Conservation (phyloP, 139 green algal genomes). For the Asterochloris sp. region DNA sequence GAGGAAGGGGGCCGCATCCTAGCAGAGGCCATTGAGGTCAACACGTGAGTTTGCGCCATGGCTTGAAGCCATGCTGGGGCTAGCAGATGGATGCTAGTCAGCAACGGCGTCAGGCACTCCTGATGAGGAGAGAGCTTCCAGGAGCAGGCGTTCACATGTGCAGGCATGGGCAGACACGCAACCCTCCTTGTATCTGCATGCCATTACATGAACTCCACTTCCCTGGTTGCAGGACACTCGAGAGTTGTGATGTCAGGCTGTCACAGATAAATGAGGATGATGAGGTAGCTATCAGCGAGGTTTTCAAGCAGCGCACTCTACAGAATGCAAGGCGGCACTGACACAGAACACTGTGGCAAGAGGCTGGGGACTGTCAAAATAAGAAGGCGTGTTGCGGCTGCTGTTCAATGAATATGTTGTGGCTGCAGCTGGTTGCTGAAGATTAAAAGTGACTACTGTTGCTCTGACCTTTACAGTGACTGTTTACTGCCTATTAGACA, state of each 20-base stretch:
- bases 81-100: background rate
- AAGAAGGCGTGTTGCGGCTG: no score
- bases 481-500: no score
- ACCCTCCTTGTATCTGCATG: background rate
- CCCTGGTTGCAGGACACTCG: background rate
- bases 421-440: no score
- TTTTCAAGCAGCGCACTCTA: no score
- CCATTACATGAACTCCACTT: background rate
- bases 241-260: background rate
- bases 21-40: constrained; percentile 1
- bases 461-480: no score
- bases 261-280: constrained; percentile 8
- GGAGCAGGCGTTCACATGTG: background rate
- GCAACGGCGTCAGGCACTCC: background rate
- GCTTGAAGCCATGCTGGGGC: background rate
- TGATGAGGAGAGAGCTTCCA: background rate
- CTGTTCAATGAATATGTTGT: no score
- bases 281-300: background rate
- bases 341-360: no score
- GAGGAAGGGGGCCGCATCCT: constrained; percentile 1
- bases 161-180: background rate
- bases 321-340: no score
- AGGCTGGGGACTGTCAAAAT: no score
- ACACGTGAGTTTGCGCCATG: background rate
- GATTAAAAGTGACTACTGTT: no score